A percentile compares a stretch with the other conserved stretches of the same genome.
phyloP scores from a whole-genome alignment of 2,329 filamentous ascomycete genomes.

The Phialophora chinensis region DNA sequence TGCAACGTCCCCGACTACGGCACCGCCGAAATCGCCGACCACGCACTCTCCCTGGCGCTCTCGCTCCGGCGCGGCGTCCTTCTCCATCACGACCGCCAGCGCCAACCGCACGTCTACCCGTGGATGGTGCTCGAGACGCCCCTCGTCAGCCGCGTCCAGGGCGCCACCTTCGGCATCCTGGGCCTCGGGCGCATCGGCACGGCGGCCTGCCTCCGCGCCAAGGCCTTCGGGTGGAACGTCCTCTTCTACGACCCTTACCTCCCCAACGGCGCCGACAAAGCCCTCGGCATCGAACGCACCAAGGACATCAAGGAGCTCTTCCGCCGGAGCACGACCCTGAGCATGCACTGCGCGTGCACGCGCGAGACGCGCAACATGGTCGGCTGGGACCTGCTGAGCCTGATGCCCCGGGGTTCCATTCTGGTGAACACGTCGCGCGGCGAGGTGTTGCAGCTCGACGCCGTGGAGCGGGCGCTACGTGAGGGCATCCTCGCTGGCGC shows the following conservation, averaged over 20 bases:
- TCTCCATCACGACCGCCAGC: conserved; percentile 36
- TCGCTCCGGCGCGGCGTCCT: conserved; percentile 36
- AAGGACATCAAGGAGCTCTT: conserved; percentile 60
- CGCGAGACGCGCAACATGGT: conserved; percentile 66
- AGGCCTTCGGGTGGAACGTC: conserved; percentile 68
- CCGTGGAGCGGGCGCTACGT: conserved; percentile 48
- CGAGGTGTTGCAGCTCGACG: conserved; percentile 65
- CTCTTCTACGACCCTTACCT: conserved; percentile 66
- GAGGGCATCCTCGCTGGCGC: conserved; percentile 37
- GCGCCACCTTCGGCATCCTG: conserved; percentile 65
- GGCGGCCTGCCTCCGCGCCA: conserved; percentile 65
- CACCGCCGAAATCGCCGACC: conserved; percentile 38
- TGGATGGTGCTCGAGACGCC: conserved; percentile 38
- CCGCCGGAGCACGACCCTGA: conserved; percentile 64
- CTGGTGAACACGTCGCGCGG: conserved; percentile 73
- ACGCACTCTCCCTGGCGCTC: conserved; percentile 35
- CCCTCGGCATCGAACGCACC: conserved; percentile 52
- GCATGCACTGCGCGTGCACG: conserved; percentile 70
- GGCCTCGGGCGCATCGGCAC: conserved; percentile 71
- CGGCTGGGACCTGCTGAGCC: conserved; percentile 57
- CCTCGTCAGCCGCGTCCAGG: conserved; percentile 33
- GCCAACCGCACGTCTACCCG: conserved; percentile 19
- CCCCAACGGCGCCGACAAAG: conserved; percentile 54
- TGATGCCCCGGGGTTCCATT: conserved; percentile 66
- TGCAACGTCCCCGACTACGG: conserved; percentile 43